Evolutionary conservation across 2,329 filamentous ascomycete genomes (phyloP), one percentile per base, ranked within the genome.

Genomic region (Dryadomyces quercivorus): DNA sequence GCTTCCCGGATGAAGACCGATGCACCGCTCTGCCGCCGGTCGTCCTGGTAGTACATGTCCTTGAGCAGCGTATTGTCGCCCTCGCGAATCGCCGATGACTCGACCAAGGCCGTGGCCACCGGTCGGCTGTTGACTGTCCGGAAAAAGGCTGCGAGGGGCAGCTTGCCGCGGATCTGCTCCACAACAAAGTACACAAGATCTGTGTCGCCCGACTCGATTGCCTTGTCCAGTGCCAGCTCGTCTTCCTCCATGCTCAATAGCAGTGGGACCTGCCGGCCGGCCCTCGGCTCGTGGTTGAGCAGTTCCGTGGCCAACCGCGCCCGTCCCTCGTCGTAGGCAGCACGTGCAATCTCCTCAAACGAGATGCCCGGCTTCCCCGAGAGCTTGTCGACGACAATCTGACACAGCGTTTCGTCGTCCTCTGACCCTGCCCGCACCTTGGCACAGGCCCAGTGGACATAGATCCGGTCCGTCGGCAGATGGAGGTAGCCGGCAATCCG

Each of bases 11-110:
- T 74, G 56, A 97, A 86, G 2, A 98, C 82, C 56, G 89, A 86
- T 0, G 92, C 87, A 3, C 93, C 90, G 60, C 97, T 93, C 5
- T 90, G 74, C 3, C 91, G 82, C 5, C 92, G 82, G 66, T 98
- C 93, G 63, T 97, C 93, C 70, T 97, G 93, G 66, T 98, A 98
- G 71, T 93, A 98, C 3, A 98, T 75, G 65, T 97, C 93, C 64
- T 97, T 98, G 26, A 98, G 80, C 21, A 98, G 69, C 0, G 80
- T 77, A 62, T 95, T 90, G 63, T 95, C 86, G 20, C 70, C 72
- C 51, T 88, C 82, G 51, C 78, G 75, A 47, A 71, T 65, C 0
- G 93, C 92, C 0, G 85, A 85, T 1, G 89, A 80, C 68, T 98
- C 93, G 22, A 98, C 88, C 12, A 98, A 78, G 0, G 93, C 88